Percentiles rank a stretch among this genome's conserved stretches.
phyloP scores from a whole-genome alignment of 345 rosid genomes.

The Populus tremula region DNA sequence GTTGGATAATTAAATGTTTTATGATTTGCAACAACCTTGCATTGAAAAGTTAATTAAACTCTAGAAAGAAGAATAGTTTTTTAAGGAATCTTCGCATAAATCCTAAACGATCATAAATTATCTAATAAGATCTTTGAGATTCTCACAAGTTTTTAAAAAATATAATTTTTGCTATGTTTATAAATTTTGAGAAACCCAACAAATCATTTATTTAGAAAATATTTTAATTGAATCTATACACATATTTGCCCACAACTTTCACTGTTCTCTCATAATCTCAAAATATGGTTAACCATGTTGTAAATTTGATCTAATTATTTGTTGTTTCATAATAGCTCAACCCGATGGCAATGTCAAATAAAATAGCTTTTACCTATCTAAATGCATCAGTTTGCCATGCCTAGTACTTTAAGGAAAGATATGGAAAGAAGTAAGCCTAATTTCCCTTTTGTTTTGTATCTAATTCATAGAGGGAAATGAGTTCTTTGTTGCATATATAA shows the following conservation, averaged over 20 bases:
- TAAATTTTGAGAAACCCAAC: too few relatives aligned
- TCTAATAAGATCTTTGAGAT: rapidly evolving
- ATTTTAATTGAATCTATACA: neutral
- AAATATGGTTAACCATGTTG: neutral
- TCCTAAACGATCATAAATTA: rapidly evolving
- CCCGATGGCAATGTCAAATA: constrained; percentile 58
- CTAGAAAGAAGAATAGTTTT: too few relatives aligned
- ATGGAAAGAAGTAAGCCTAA: constrained; percentile 62
- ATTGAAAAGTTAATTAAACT: too few relatives aligned
- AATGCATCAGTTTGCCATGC: constrained; percentile 66
- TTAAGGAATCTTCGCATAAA: too few relatives aligned
- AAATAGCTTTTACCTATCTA: constrained; percentile 51
- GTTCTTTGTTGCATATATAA: neutral
- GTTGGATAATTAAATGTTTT: too few relatives aligned
- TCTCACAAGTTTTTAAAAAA: too few relatives aligned
- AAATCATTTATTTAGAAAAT: neutral
- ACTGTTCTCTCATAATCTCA: neutral
- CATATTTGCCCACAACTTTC: neutral
- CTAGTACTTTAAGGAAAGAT: constrained; percentile 52
- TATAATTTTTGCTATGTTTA: too few relatives aligned
- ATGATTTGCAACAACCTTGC: too few relatives aligned
- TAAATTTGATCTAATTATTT: constrained; percentile 1
- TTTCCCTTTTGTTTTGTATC: neutral
- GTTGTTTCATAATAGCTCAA: constrained; percentile 42
- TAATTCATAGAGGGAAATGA: neutral